Evolutionary conservation across 2,329 filamentous ascomycete genomes (phyloP).

Genomic region (Ilyonectria robusta): DNA sequence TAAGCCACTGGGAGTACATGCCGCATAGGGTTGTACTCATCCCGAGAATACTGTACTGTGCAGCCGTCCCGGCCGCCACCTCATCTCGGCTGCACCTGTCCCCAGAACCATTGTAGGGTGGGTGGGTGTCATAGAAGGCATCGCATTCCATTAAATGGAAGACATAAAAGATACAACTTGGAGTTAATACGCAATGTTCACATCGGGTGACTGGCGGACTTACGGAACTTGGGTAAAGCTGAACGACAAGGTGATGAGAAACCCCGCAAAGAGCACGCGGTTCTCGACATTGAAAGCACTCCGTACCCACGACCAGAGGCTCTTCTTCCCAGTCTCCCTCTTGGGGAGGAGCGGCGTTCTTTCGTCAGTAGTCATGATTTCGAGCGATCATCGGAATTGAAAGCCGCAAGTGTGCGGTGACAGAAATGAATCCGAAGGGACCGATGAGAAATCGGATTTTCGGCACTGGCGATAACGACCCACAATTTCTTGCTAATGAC

Average conservation of each 20-base stretch:
- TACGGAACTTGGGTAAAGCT: conserved; percentile 66
- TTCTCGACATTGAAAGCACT: conserved; percentile 54
- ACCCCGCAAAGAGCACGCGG: conserved; percentile 70
- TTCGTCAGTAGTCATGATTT: conserved; percentile 41
- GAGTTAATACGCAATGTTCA: conserved; percentile 11
- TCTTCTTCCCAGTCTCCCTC: conserved; percentile 23
- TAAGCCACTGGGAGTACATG: conserved; percentile 5
- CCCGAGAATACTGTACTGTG: conserved; percentile 74
- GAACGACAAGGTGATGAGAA: conserved; percentile 69
- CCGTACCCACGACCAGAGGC: conserved; percentile 33
- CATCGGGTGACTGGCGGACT: conserved; percentile 36
- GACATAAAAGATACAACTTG: conserved; percentile 68
- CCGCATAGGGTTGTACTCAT: conserved; percentile 79
- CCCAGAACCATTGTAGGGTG: conserved; percentile 60
- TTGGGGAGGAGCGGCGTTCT: conserved; percentile 41
- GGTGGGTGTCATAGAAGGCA: conserved; percentile 74
- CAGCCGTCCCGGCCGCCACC: conserved; percentile 76
- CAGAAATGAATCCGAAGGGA: conserved; percentile 13
- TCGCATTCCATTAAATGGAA: conserved; percentile 82
- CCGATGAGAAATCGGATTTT: conserved; percentile 25
- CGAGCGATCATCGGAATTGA: background rate
- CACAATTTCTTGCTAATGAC: conserved; percentile 15
- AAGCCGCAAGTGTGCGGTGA: conserved; percentile 9
- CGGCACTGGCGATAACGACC: conserved; percentile 20
- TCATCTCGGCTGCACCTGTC: conserved; percentile 73